These are phyloP conservation scores for Ganoderma lucidum DNA, from an alignment of 1,284 basidiomycete species.

Conservation along the genomic window DNA sequence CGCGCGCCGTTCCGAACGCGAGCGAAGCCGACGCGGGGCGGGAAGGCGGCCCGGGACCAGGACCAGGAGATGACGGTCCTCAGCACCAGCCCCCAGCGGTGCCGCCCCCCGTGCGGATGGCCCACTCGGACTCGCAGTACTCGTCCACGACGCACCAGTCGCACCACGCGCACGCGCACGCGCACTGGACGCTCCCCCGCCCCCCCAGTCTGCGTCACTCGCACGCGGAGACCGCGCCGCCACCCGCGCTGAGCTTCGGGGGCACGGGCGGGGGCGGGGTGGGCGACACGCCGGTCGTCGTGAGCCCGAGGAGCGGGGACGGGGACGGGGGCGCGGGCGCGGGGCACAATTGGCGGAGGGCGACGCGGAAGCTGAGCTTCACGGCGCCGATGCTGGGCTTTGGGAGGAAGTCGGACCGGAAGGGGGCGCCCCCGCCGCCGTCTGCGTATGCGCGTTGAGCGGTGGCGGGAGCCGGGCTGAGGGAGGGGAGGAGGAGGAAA, in stretches of 20 bases:
- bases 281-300: slow-evolving; percentile 31
- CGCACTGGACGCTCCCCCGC: slow-evolving; percentile 2
- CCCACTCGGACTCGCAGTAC: slow-evolving; percentile 1
- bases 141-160: slow-evolving; percentile 2
- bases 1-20: background rate
- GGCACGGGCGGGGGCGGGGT: slow-evolving; percentile 26
- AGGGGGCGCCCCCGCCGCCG: slow-evolving; percentile 22
- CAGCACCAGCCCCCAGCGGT: background rate
- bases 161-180: background rate
- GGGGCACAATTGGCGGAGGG: slow-evolving; percentile 46
- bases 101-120: background rate
- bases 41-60: too few species aligned
- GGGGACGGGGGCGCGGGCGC: slow-evolving; percentile 8
- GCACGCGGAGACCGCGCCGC: background rate
- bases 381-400: slow-evolving; percentile 68
- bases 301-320: background rate
- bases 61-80: background rate
- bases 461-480: background rate
- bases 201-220: background rate
- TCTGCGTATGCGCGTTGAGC: slow-evolving; percentile 25
- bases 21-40: too few species aligned
- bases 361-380: slow-evolving; percentile 74
- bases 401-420: slow-evolving; percentile 51
- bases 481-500: background rate
- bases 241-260: slow-evolving; percentile 10